Percentiles rank a stretch among this genome's conserved stretches.
Conservation (phyloP, 345 rosid species). For the Sisymbrium altissimum region DNA sequence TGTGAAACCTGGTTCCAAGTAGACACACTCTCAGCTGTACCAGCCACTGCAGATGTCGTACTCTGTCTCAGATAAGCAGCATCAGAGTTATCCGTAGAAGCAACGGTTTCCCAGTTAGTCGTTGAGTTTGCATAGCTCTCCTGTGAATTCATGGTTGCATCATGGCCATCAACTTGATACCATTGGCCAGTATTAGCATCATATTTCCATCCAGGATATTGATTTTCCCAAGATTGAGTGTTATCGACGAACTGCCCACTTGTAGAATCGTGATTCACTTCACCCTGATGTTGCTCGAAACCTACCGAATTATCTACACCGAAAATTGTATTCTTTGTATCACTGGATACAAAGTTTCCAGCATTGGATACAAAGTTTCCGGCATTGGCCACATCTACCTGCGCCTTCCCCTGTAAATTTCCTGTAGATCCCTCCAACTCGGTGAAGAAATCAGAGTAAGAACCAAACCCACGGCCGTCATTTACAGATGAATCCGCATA, state of each 20-base stretch:
- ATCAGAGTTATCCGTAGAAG: conserved; percentile 48
- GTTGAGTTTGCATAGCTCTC: conserved; percentile 33
- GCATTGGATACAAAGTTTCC: conserved; percentile 7
- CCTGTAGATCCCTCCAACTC: conserved; percentile 46
- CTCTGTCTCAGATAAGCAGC: conserved; percentile 59
- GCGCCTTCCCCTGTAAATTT: conserved; percentile 39
- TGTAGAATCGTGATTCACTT: conserved; percentile 27
- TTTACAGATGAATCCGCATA: conserved; percentile 53
- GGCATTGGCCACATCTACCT: conserved; percentile 28
- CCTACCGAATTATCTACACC: conserved; percentile 39
- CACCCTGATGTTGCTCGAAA: conserved; percentile 26
- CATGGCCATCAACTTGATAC: conserved; percentile 63
- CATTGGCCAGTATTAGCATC: conserved; percentile 75
- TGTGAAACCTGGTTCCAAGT: conserved; percentile 68
- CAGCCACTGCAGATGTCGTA: conserved; percentile 50
- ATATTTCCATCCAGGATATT: conserved; percentile 89
- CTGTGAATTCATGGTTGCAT: conserved; percentile 31
- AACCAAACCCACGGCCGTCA: conserved; percentile 57
- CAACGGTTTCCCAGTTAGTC: conserved; percentile 44
- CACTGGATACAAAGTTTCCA: conserved; percentile 20
- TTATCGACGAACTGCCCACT: conserved; percentile 50
- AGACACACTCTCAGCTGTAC: conserved; percentile 54
- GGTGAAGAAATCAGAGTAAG: conserved; percentile 73
- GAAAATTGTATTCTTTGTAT: conserved; percentile 20
- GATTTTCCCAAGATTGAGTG: conserved; percentile 67